phyloP scores from a whole-genome alignment of 257 asterid genomes.

The Cinchona pubescens region DNA sequence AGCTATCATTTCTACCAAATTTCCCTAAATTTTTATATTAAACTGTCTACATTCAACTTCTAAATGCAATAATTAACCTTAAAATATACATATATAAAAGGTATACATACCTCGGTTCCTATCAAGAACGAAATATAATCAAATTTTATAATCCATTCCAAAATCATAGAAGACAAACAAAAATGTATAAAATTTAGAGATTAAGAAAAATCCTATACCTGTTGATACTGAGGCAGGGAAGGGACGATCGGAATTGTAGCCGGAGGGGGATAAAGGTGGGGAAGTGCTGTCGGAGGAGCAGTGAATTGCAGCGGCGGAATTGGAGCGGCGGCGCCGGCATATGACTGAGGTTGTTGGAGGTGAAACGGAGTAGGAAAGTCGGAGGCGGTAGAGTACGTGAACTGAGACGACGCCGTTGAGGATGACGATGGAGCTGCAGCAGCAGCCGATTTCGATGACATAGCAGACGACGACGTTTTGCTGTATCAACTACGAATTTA shows the following conservation, averaged over 20 bases:
- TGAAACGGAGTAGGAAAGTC: conserved; percentile 97
- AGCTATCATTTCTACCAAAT: no score
- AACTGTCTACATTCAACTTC: no score
- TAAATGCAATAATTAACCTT: no score
- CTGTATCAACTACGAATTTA: background rate
- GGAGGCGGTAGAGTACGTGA: conserved; percentile 58
- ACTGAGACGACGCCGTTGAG: conserved; percentile 52
- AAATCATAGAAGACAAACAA: background rate
- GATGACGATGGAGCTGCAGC: conserved; percentile 45
- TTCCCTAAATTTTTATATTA: no score
- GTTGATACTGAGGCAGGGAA: conserved; percentile 37
- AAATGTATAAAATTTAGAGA: background rate
- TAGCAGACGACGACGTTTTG: background rate
- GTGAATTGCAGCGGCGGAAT: conserved; percentile 22
- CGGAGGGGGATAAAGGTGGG: conserved; percentile 28
- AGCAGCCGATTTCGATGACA: conserved; percentile 45
- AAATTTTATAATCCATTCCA: background rate
- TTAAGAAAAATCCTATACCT: conserved; percentile 16
- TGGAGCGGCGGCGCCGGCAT: conserved; percentile 67
- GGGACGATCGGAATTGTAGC: conserved; percentile 29
- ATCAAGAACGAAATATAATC: no score
- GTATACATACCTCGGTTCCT: no score
- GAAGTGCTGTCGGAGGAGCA: conserved; percentile 19
- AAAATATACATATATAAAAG: no score
- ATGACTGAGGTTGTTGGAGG: conserved; percentile 69